Percentiles rank a stretch among this genome's conserved stretches.
Evolutionary conservation across 2,329 filamentous ascomycete genomes (phyloP).

Genomic region (Alternaria incomplexa): DNA sequence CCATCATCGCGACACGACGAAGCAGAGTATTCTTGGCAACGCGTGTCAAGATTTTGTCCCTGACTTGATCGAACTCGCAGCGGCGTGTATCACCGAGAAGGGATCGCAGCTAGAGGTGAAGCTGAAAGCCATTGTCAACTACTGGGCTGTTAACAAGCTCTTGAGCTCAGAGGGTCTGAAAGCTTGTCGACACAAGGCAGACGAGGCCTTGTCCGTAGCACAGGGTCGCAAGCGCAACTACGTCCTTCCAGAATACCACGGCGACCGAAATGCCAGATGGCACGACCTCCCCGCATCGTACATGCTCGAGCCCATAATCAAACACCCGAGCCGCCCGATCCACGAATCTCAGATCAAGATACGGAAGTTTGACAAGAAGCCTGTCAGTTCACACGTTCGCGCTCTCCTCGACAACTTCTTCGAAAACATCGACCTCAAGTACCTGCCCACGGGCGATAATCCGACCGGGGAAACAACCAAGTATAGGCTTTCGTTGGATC

Average conservation of each 20-base stretch:
- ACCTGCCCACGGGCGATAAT: conserved; percentile 56
- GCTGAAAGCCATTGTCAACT: conserved; percentile 61
- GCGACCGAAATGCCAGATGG: conserved; percentile 74
- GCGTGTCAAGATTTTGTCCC: conserved; percentile 64
- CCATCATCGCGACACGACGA: conserved; percentile 19
- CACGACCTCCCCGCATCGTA: conserved; percentile 84
- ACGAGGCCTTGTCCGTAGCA: conserved; percentile 49
- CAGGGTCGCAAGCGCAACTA: conserved; percentile 64
- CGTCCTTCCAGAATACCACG: conserved; percentile 76
- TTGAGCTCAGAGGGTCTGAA: conserved; percentile 62
- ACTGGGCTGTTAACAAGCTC: conserved; percentile 74
- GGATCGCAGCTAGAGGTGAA: conserved; percentile 71
- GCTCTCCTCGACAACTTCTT: conserved; percentile 71
- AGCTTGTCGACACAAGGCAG: conserved; percentile 65
- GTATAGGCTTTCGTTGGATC: conserved; percentile 66
- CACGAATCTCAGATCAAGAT: conserved; percentile 70
- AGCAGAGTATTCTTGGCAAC: conserved; percentile 14
- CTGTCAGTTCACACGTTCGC: conserved; percentile 72
- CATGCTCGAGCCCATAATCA: conserved; percentile 78
- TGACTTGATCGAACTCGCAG: conserved; percentile 66
- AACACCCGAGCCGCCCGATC: conserved; percentile 77
- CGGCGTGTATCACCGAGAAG: conserved; percentile 59
- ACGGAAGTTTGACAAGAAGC: conserved; percentile 68
- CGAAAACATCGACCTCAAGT: conserved; percentile 61
- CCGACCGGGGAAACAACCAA: conserved; percentile 35